These are phyloP conservation scores for Aristolochia californica DNA, from an alignment of 164 flowering plant species.

Conservation along the genomic window DNA sequence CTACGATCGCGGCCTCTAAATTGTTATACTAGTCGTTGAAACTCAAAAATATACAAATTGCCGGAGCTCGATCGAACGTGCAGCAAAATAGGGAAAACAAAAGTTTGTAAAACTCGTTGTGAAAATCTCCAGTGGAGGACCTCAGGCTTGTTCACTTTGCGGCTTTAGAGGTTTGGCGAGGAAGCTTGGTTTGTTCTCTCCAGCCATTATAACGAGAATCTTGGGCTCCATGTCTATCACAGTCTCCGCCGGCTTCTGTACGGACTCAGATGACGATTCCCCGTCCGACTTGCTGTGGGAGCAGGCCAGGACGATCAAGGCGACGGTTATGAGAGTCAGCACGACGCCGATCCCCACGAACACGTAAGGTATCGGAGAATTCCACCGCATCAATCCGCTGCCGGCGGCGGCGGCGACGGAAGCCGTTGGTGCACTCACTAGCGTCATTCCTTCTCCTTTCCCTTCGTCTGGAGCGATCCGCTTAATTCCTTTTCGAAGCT, in stretches of 20 bases:
- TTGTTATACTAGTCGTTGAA: too few species aligned
- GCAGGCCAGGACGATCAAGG: conserved; percentile 37
- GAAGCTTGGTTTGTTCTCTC: conserved; percentile 33
- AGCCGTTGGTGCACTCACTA: conserved; percentile 3
- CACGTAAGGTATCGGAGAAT: conserved; percentile 35
- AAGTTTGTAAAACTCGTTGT: too few species aligned
- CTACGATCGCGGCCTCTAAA: too few species aligned
- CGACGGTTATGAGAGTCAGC: conserved; percentile 24
- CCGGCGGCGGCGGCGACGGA: neutral
- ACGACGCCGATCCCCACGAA: conserved; percentile 22
- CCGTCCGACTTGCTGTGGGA: conserved; percentile 22
- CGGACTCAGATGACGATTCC: neutral
- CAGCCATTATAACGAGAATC: conserved; percentile 48
- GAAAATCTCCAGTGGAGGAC: too few species aligned
- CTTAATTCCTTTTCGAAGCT: neutral
- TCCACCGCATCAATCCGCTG: conserved; percentile 27
- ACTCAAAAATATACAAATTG: too few species aligned
- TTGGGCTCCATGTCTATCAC: conserved; percentile 20
- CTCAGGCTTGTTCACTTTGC: too few species aligned
- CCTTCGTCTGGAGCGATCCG: too few species aligned
- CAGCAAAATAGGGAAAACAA: too few species aligned
- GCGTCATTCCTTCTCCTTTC: too few species aligned
- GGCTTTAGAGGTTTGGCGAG: too few species aligned
- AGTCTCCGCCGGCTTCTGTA: conserved; percentile 1
- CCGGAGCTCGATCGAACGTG: too few species aligned